Evolutionary conservation across 73 alveolate genomes (phyloP), one percentile per base, ranked within the genome.

Genomic region (Paramecium octaurelia): DNA sequence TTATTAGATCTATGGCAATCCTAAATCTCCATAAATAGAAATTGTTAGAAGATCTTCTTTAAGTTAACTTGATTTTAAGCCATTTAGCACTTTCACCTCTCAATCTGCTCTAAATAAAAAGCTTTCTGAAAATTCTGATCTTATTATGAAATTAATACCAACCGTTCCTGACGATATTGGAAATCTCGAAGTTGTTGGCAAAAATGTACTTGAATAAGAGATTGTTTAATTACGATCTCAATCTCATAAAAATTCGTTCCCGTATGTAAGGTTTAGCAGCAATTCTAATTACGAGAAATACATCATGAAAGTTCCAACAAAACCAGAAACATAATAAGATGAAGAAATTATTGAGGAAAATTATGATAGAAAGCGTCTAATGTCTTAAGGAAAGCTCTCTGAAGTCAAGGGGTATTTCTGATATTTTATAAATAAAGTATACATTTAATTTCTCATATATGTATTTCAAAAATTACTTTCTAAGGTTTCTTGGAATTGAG

Each of bases 1-100:
- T 35, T 18, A 73, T 34, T 36, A 73, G 59, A 73, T 73, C 57
- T 36, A 34, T 36, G 87, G 84, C 21, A 64, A 73, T 73, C 87
- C 87, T 29, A 73, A 73, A 73, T 21, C 87, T 21, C 91, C 91
- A 0, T 14, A 21, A 80, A 80, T 80, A 24, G 91, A 80, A 80
- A 24, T 80, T 10, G 46, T 80, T 24, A 42, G 91, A 80, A 80
- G 57, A 80, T 46, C 91, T 21, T 31, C 46, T 48, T 9, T 34
- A 20, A 46, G 44, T 18, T 24, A 44, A 21, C 44, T 34, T 31
- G 46, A 40, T 31, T 44, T 42, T 18, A 80, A 43, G 27, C 91
- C 91, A 21, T 80, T 44, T 35, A 80, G 42, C 48, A 31, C 91
- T 6, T 80, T 80, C 46, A 43, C 91, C 6, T 31, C 91, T 40